Base-by-base conservation (phyloP, 495 filamentous ascomycete genomes). In the Trichoderma asperelloides region DNA sequence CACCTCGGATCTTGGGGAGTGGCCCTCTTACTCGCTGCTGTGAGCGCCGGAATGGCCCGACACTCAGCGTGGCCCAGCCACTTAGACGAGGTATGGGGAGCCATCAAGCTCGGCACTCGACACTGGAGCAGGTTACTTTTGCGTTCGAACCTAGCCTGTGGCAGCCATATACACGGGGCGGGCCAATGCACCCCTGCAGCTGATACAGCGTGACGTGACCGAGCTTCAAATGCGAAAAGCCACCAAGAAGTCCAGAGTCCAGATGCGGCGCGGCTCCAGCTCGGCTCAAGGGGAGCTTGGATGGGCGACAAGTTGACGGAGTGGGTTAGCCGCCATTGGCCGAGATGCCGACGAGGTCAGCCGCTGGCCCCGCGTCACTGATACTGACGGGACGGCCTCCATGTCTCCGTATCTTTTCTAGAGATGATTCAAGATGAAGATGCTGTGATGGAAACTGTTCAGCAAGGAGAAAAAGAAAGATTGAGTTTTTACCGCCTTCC, bases 241-340 rank as follows among this genome's bases (percentile, higher is more conserved):
- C 23, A 60, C 25, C 11, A 3, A 7, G 11, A 30, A 12, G 2
- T 18, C 23, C 55, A 13, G 25, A 60, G 23, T 51, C 47, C 4
- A 25, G 21, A 60, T 30, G 55, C 55, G 55, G 55, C 55, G 55
- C 55, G 55, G 55, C 27, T 60, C 55, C 55, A 60, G 55, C 55
- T 60, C 55, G 55, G 55, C 55, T 60, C 55, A 60, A 60, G 55
- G 55, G 55, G 55, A 60, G 55, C 55, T 60, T 13, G 9, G 25
- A 30, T 60, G 27, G 55, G 55, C 55, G 25, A 16, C 11, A 30
- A 13, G 11, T 60, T 21, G 55, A 30, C 11, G 8, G 7, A 15
- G 55, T 60, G 55, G 55, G 55, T 28, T 49, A 65, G 64, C 64
- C 64, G 64, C 41, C 40, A 65, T 65, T 65, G 40, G 64, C 64